Evolutionary conservation across 1,139 yeast genomes (phyloP), one percentile per base, ranked within the genome.

Genomic region (Eremothecium sinecaudum): DNA sequence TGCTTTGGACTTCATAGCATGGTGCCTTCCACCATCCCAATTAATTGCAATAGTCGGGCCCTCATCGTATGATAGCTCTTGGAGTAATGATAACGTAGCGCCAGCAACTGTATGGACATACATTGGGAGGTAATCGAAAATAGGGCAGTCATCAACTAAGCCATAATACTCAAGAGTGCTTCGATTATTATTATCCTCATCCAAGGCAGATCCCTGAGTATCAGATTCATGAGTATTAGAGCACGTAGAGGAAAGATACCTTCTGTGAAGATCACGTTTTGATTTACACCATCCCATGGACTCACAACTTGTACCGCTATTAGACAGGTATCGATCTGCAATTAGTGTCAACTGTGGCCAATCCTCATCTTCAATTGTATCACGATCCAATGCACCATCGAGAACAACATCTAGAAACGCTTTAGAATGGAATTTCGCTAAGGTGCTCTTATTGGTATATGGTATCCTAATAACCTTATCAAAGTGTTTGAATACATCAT

Each of bases 11-110:
- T 69, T 69, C 25, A 58, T 61, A 5, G 79, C 76, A 53, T 80
- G 93, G 48, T 80, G 92, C 33, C 92, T 56, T 1, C 93, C 93
- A 2, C 92, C 93, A 46, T 73, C 73, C 87, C 87, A 80, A 48
- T 79, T 79, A 29, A 80, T 63, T 0, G 69, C 77, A 2, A 76
- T 59, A 4, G 56, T 47, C 16, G 46, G 44, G 23, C 35, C 38
- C 9, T 2, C 24, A 9, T 30, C 23, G 10, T 14, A 28, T 10
- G 23, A 33, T 7, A 24, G 15, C 18, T 33, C 42, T 51, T 39
- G 4, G 64, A 50, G 34, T 17, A 78, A 63, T 11, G 66, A 53
- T 9, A 79, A 45, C 2, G 82, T 70, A 0, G 84, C 71, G 0
- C 83, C 83, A 0, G 80, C 74, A 0, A 69, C 60, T 1, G 62